Evolutionary conservation across 768 basidiomycete genomes (phyloP).

Genomic region (Sarcodon aspratus): DNA sequence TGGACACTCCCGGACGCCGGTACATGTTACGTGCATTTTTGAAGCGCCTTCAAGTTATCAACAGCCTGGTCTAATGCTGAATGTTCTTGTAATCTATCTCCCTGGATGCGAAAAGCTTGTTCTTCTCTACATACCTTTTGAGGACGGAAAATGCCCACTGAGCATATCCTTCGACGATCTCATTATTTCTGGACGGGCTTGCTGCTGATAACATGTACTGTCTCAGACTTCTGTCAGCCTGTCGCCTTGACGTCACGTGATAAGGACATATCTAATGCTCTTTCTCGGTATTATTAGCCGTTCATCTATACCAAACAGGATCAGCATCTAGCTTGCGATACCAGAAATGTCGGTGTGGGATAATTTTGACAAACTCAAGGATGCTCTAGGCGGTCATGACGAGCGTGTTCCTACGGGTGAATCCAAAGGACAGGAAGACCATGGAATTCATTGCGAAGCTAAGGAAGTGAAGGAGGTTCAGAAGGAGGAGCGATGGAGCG

Average conservation of each 20-base stretch:
- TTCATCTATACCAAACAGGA: background rate
- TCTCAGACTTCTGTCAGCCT: background rate
- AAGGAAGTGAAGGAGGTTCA: constrained; percentile 1
- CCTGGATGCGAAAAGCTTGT: too few species aligned
- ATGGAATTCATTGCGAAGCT: background rate
- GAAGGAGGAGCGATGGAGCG: constrained; percentile 2
- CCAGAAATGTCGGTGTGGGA: constrained; percentile 2
- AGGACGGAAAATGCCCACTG: too few species aligned
- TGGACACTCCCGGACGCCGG: background rate
- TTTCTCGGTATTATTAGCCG: background rate
- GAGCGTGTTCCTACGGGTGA: background rate
- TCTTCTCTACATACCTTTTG: too few species aligned
- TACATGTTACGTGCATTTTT: background rate
- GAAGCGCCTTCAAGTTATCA: background rate
- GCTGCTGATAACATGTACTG: background rate
- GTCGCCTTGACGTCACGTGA: background rate
- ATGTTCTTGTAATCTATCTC: too few species aligned
- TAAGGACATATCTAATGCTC: background rate
- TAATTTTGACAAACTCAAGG: constrained; percentile 3
- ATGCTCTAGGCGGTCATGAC: background rate
- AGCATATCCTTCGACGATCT: background rate
- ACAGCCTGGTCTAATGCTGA: background rate
- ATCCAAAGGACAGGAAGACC: background rate
- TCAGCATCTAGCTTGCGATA: background rate
- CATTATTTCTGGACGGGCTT: background rate